phyloP scores from a whole-genome alignment of 2,329 filamentous ascomycete species.

The Fusarium tanahbumbuense region DNA sequence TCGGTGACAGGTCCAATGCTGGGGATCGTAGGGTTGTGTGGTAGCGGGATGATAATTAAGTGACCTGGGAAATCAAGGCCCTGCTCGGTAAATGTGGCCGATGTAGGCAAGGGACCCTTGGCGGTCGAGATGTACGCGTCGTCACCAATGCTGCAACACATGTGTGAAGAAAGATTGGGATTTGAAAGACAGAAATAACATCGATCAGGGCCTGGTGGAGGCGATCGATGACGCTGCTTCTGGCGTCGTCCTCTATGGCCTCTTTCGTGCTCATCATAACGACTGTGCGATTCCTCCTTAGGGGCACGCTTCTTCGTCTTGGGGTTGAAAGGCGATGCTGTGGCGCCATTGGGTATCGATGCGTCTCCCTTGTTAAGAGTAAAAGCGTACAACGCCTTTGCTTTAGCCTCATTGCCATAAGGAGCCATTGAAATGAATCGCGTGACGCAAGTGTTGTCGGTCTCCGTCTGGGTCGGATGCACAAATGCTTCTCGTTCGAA shows the following conservation, averaged over 20 bases:
- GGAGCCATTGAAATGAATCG: constrained; percentile 91
- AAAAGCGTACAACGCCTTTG: constrained; percentile 85
- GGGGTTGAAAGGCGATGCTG: constrained; percentile 76
- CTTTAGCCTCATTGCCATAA: constrained; percentile 79
- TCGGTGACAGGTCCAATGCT: constrained; percentile 68
- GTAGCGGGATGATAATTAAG: constrained; percentile 89
- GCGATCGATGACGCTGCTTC: constrained; percentile 61
- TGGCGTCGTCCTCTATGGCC: constrained; percentile 57
- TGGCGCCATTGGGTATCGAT: constrained; percentile 76
- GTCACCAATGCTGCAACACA: constrained; percentile 89
- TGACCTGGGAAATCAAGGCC: constrained; percentile 83
- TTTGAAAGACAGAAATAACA: constrained; percentile 98
- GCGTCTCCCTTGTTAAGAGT: constrained; percentile 74
- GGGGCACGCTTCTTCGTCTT: constrained; percentile 68
- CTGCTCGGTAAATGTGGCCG: constrained; percentile 71
- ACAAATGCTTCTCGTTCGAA: constrained; percentile 96
- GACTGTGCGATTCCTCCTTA: constrained; percentile 61
- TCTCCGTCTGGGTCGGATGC: constrained; percentile 64
- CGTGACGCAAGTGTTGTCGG: constrained; percentile 72
- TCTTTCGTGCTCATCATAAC: constrained; percentile 63
- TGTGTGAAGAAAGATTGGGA: constrained; percentile 82
- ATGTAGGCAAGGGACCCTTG: constrained; percentile 85
- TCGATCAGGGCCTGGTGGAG: constrained; percentile 76
- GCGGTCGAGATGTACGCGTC: constrained; percentile 91
- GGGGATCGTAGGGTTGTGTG: constrained; percentile 80